These are phyloP conservation scores for Huntiella decipiens DNA, from an alignment of 2,329 filamentous ascomycete genomes.

Conservation along the genomic window DNA sequence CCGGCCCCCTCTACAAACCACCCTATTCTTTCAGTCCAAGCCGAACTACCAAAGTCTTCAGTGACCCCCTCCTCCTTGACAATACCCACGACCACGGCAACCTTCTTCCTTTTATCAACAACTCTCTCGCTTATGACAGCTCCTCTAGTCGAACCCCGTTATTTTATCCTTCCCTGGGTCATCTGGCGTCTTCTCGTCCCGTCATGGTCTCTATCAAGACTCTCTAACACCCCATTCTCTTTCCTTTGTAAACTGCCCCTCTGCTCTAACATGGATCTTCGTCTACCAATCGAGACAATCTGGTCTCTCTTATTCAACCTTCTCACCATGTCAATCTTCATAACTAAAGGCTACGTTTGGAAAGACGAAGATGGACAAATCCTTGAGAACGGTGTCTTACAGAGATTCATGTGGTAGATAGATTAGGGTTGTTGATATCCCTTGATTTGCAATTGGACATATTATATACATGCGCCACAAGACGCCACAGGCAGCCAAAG, in stretches of 20 bases:
- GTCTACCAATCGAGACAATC: constrained; percentile 39
- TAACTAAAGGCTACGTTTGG: constrained; percentile 52
- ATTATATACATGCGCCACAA: background rate
- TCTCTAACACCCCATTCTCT: constrained; percentile 6
- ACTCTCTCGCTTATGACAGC: constrained; percentile 67
- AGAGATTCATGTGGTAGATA: constrained; percentile 67
- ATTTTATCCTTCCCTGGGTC: constrained; percentile 90
- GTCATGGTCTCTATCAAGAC: constrained; percentile 18
- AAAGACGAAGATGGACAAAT: constrained; percentile 28
- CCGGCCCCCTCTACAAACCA: constrained; percentile 15
- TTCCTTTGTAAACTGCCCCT: background rate
- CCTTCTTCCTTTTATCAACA: constrained; percentile 48
- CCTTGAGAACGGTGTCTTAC: constrained; percentile 36
- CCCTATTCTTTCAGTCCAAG: constrained; percentile 16
- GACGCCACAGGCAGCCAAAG: constrained; percentile 1
- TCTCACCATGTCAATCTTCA: constrained; percentile 51
- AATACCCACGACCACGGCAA: constrained; percentile 26
- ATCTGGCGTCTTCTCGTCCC: constrained; percentile 76
- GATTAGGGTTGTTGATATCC: too few relatives aligned
- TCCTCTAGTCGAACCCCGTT: constrained; percentile 83
- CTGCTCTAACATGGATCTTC: constrained; percentile 22
- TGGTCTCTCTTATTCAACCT: constrained; percentile 52
- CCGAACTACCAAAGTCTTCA: constrained; percentile 13
- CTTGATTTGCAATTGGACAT: background rate
- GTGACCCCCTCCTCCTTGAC: background rate